Conservation (phyloP, 305 asterid species). For the Caryopteris hybrid region DNA sequence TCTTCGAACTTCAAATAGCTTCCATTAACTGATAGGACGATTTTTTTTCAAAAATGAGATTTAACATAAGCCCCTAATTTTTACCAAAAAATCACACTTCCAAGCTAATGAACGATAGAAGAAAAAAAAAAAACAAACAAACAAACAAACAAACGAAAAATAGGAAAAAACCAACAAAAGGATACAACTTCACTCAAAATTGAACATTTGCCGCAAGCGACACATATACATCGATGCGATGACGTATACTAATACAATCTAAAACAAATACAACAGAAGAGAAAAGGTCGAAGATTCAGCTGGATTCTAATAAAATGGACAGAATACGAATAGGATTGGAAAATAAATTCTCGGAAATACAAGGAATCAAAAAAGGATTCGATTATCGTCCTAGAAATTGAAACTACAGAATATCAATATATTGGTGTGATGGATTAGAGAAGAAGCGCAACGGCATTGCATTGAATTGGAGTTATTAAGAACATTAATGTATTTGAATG, state of each 20-base stretch:
- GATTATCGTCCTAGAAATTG: slow-evolving; percentile 11
- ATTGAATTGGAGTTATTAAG: slow-evolving; percentile 26
- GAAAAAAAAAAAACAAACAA: neutral
- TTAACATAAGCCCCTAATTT: slow-evolving; percentile 7
- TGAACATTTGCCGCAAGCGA: neutral
- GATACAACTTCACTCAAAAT: neutral
- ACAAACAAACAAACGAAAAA: too few species aligned
- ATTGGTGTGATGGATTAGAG: neutral
- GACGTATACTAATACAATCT: neutral
- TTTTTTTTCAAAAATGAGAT: neutral
- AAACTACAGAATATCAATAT: neutral
- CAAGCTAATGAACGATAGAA: neutral
- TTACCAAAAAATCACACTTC: neutral
- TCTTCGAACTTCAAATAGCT: slow-evolving; percentile 17
- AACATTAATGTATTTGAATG: neutral
- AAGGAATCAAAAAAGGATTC: neutral
- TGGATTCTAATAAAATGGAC: slow-evolving; percentile 7
- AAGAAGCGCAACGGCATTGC: slow-evolving; percentile 24
- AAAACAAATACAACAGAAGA: neutral
- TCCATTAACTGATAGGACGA: neutral
- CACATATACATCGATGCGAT: neutral
- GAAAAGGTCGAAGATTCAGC: neutral
- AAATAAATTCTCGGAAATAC: neutral
- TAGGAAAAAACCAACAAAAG: neutral
- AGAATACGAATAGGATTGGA: neutral